Evolutionary conservation across 805 yeast genomes (phyloP), one percentile per base, ranked within the genome.

Genomic region (Tetrapisispora taiwanensis): DNA sequence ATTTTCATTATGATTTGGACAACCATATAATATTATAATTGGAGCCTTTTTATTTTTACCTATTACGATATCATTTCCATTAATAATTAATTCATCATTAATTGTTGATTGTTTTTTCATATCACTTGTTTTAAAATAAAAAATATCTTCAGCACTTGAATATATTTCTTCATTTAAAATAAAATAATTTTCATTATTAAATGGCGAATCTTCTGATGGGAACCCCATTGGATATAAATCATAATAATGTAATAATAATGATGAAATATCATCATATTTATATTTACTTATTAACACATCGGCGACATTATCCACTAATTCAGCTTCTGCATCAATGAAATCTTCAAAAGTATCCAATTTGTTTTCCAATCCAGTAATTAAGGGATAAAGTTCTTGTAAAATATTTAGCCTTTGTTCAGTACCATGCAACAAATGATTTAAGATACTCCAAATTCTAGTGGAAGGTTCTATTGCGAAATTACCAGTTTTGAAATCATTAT

Each of bases 131-230:
- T 82, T 81, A 45, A 92, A 68, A 3, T 96, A 95, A 60, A 76
- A 92, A 1, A 87, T 73, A 46, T 83, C 95, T 44, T 77, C 84
- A 3, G 80, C 67, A 9, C 81, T 75, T 53, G 88, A 79, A 55
- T 80, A 81, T 15, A 39, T 47, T 40, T 51, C 46, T 3, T 52
- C 52, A 41, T 60, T 60, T 27, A 62, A 37, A 2, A 54, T 42
- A 37, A 61, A 60, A 45, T 44, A 57, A 37, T 47, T 53, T 1
- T 45, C 48, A 8, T 46, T 39, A 14, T 20, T 15, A 28, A 30
- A 30, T 1, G 22, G 15, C 8, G 37, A 39, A 15, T 18, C 30
- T 18, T 46, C 42, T n/a, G 22, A n/a, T 13, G 43, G 43, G 10
- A 46, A 19, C 7, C 54, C 56, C 56, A 48, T 51, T 8, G 62